Base-by-base conservation (phyloP, 257 asterid genomes). In the Salvia hispanica region DNA sequence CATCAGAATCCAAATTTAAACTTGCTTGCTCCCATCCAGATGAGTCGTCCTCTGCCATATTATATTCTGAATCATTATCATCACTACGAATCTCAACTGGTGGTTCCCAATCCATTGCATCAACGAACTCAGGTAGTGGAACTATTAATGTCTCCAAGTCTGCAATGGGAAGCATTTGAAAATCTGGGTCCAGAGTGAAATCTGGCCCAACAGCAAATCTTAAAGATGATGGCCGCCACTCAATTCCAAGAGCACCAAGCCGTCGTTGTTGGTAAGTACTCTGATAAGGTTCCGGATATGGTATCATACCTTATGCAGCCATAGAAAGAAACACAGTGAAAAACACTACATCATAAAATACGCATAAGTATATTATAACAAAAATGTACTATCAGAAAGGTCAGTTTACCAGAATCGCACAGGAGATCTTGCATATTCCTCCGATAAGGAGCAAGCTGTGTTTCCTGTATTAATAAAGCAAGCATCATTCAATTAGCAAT, bases 341-440 rank as follows among this genome's bases (percentile, higher is more conserved):
- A 45, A 62, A 64, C 15, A 59, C 57, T 31, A 60, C 16, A 61
- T 58, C 57, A 67, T 52, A 50, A 37, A 12, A 74, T 60, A 67
- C 66, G 3, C 43, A 18, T 8, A 53, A 18, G 50, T 42, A 58
- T 8, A 39, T 14, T 11, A 69, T 54, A 39, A 48, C 44, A 72
- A 58, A 51, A 59, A 25, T 25, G 31, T 66, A 50, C 31, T 39
- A 67, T 43, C 8, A 52, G 52, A 57, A 34, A 57, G 58, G 39
- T 14, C 69, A 31, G 58, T 55, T 39, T 72, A 92, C 98, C 95
- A 72, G 99, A 84, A 78, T 93, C 98, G 74, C 99, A 93, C n/a
- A 93, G 94, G 76, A 90, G 92, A 82, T 93, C 99, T 82, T 93
- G 99, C 92, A 86, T 86, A 74, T 93, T 93, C 82, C 99, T 90